Base-by-base conservation (phyloP, 345 rosid genomes). In the Dimocarpus longan region DNA sequence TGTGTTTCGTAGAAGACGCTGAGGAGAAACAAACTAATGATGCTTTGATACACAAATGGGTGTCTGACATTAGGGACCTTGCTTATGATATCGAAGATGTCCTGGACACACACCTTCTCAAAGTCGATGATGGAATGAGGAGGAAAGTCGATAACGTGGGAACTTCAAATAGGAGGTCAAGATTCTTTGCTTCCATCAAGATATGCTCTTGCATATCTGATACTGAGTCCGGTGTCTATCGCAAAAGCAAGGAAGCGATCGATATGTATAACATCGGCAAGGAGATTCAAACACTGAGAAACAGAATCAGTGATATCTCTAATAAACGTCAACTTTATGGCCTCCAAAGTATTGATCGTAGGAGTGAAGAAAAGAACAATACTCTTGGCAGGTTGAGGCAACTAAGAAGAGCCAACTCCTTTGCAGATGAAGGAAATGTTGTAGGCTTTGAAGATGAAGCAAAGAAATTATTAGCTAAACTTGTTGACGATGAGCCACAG, bases 21-120 rank as follows among this genome's bases (percentile, higher is more conserved):
- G 60, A 48, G 3, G 22, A 70, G 10, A 70, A 70, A 26, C 62
- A 50, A 50, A 37, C 5, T 5, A 39, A 42, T 1, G 39, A 73
- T 42, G 12, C 37, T 13, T 3, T 59, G 56, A 15, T 73, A 1
- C 68, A 21, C 1, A n/a, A 59, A 28, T 73, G 68, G 68, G 5
- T 59, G 15, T 73, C 54, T 12, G 68, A 73, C 0, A 60, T 60
- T 1, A 60, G 76, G 40, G 76, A 60, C 1, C 22, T 42, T 73
- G 76, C 76, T 60, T 60, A 40, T 21, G 68, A 73, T 42, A 15
- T 16, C 0, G 68, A 73, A 5, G 68, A 73, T 21, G 68, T 73
- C 12, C 60, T 73, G n/a, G 76, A 73, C 5, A 54, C 18, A 32
- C 37, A 7, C n/a, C 5, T 68, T 16, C 5, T 68, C 2, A 0